Conservation (phyloP, 257 asterid species). For the Marsdenia floribunda region DNA sequence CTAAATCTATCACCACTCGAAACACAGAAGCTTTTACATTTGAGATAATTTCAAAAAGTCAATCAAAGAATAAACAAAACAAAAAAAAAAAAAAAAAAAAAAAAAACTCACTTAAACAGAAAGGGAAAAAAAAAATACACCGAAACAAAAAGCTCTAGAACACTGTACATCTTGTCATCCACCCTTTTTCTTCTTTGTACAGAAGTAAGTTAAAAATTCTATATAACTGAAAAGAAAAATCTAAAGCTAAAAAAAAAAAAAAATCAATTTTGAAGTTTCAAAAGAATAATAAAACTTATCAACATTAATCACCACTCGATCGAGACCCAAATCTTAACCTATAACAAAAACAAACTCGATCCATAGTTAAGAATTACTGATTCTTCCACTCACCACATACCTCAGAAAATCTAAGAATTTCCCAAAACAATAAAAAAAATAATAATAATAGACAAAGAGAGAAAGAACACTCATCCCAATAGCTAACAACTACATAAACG, state of each 20-base stretch:
- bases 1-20: not conserved
- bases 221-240: no score
- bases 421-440: not conserved
- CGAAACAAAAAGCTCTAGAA: not conserved
- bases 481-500: not conserved
- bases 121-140: not conserved
- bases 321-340: constrained; percentile 15
- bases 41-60: constrained; percentile 2
- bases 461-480: not conserved
- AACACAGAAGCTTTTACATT: not conserved
- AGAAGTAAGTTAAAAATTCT: not conserved
- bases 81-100: not conserved
- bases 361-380: constrained; percentile 16
- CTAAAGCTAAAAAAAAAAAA: not conserved
- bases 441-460: not conserved
- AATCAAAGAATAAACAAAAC: not conserved
- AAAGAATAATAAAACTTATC: not conserved
- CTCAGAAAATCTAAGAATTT: constrained; percentile 3
- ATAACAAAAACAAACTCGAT: constrained; percentile 15
- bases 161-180: not conserved
- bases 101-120: not conserved
- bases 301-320: constrained; percentile 23
- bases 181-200: not conserved
- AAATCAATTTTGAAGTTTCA: not conserved
- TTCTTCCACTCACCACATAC: not conserved